Conservation (phyloP, 306 rosid species). For the Lathyrus aphaca region DNA sequence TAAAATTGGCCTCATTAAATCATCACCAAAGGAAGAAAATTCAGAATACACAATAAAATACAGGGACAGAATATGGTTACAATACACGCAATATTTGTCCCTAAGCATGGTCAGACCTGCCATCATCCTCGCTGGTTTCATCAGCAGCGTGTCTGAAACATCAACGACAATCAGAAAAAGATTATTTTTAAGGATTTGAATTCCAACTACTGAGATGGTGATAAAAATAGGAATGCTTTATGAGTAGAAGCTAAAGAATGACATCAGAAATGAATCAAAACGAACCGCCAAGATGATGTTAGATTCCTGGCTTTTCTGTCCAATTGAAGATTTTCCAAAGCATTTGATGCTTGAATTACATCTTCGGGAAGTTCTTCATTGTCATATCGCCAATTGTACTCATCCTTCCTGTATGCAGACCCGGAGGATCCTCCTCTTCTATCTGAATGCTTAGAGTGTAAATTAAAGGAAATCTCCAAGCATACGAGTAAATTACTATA, state of each 20-base stretch:
- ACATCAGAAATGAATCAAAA: conserved; percentile 37
- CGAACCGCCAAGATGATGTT: conserved; percentile 96
- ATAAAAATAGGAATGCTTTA: conserved; percentile 13
- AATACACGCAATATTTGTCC: conserved; percentile 37
- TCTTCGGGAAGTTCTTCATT: conserved; percentile 82
- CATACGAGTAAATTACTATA: conserved; percentile 31
- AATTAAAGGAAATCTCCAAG: conserved; percentile 47
- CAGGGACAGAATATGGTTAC: conserved; percentile 43
- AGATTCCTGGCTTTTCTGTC: conserved; percentile 98
- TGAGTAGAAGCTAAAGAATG: neutral
- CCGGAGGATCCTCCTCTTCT: conserved; percentile 92
- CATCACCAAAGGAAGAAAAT: conserved; percentile 36
- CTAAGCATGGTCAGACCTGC: conserved; percentile 80
- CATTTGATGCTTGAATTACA: conserved; percentile 80
- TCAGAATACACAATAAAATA: conserved; percentile 53
- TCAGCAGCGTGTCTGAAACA: conserved; percentile 83
- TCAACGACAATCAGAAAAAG: conserved; percentile 3
- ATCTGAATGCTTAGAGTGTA: conserved; percentile 67
- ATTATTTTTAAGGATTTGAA: conserved; percentile 12
- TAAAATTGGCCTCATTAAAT: conserved; percentile 45
- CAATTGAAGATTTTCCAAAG: conserved; percentile 92
- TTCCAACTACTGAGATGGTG: conserved; percentile 9
- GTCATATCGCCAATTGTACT: conserved; percentile 93
- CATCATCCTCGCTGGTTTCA: conserved; percentile 67
- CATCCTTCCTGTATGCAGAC: conserved; percentile 88